Evolutionary conservation across 2,329 filamentous ascomycete species (phyloP).

Genomic region (Fusarium torulosum): DNA sequence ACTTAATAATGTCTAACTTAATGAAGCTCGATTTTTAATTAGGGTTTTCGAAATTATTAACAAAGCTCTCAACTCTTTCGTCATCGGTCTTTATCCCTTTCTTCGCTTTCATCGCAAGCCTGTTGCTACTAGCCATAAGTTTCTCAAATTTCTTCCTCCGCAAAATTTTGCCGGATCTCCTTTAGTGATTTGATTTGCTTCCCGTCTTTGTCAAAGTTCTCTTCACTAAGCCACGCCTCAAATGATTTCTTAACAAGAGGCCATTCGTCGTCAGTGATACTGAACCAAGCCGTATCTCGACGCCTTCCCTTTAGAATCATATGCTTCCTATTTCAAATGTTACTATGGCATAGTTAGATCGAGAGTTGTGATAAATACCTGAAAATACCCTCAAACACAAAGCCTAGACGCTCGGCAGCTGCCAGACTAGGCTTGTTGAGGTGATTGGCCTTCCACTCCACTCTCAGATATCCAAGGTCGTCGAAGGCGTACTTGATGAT

Average conservation of each 20-base stretch:
- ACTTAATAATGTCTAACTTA: no score
- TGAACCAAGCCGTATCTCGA: constrained; percentile 72
- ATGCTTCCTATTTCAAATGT: constrained; percentile 59
- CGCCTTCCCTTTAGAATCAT: constrained; percentile 68
- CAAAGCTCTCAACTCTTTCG: neutral
- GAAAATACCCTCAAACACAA: constrained; percentile 70
- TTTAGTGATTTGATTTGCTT: constrained; percentile 62
- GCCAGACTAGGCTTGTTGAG: constrained; percentile 66
- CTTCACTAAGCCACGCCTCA: constrained; percentile 65
- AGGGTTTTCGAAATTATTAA: no score
- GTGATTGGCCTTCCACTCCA: constrained; percentile 74
- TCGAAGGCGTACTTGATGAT: constrained; percentile 66
- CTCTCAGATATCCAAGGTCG: constrained; percentile 65
- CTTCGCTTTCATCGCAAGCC: neutral
- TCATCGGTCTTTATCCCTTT: neutral
- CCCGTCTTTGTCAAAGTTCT: constrained; percentile 68
- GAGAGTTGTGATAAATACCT: constrained; percentile 48
- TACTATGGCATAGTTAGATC: neutral
- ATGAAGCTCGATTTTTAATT: no score
- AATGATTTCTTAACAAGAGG: constrained; percentile 59
- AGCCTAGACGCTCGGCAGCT: constrained; percentile 70
- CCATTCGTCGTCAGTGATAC: constrained; percentile 72
- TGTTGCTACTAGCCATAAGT: neutral
- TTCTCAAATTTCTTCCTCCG: neutral
- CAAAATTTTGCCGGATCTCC: constrained; percentile 40